Evolutionary conservation across 2,329 filamentous ascomycete genomes (phyloP).

Genomic region (Pseudocercospora vitis): DNA sequence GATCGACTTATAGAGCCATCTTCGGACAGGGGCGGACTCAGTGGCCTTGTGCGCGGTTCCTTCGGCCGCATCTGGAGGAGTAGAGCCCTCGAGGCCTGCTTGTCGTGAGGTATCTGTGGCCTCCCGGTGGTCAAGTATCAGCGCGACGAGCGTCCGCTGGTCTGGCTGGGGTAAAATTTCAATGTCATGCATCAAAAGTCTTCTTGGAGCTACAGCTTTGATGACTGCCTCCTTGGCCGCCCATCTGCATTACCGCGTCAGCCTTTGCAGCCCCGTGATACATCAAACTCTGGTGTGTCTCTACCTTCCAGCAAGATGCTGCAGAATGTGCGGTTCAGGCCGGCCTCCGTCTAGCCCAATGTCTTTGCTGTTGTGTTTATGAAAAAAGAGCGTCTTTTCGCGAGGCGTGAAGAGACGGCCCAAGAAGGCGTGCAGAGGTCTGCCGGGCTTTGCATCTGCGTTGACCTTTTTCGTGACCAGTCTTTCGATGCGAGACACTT

Average conservation of each 20-base stretch:
- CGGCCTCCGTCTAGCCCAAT: neutral
- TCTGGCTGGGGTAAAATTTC: conserved; percentile 37
- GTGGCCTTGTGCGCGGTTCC: too few relatives aligned
- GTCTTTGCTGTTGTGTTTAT: conserved; percentile 3
- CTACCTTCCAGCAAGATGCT: conserved; percentile 30
- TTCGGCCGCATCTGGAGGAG: too few relatives aligned
- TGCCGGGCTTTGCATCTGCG: conserved; percentile 20
- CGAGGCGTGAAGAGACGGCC: conserved; percentile 29
- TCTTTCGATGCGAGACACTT: conserved; percentile 62
- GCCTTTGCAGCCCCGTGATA: too few relatives aligned
- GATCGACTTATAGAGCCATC: too few relatives aligned
- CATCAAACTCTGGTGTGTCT: neutral
- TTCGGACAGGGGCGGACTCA: too few relatives aligned
- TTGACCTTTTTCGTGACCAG: conserved; percentile 50
- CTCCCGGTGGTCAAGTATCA: conserved; percentile 19
- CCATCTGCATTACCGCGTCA: conserved; percentile 38
- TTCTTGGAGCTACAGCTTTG: conserved; percentile 41
- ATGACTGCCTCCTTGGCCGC: conserved; percentile 54
- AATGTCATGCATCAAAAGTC: conserved; percentile 40
- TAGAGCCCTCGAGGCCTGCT: too few relatives aligned
- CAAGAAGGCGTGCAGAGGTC: conserved; percentile 25
- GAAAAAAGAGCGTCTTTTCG: conserved; percentile 29
- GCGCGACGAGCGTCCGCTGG: conserved; percentile 64
- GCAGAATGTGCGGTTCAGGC: neutral
- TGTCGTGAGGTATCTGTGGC: neutral